Base-by-base conservation (phyloP, 495 filamentous ascomycete species). In the Penicillium salamii region DNA sequence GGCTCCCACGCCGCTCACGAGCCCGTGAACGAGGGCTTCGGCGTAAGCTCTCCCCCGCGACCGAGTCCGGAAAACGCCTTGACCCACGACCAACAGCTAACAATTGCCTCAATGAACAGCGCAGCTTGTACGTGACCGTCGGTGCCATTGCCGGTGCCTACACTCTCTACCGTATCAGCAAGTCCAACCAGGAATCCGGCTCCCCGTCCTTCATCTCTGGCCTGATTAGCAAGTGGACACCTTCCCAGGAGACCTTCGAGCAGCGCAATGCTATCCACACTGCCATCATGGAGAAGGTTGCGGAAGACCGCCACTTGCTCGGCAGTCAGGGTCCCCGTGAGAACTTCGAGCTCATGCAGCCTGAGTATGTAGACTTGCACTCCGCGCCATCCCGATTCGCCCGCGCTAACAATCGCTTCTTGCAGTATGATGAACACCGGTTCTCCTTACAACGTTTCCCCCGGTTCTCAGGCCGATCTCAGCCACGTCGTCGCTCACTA, bases 281-380 rank as follows among this genome's bases (percentile, higher is more conserved):
- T 5, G 67, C 65, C 28, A 76, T 80, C 56, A 63, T 89, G 42
- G 86, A 90, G 73, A 83, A 84, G 68, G 87, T 86, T 17, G 88
- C 80, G 17, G 60, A 70, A 39, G 85, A 90, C 64, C 72, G 81
- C 58, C 79, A 83, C 56, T 62, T 91, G 57, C 88, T 88, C 57
- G 66, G 78, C 35, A 80, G 77, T 61, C 71, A 79, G 48, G 68
- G 57, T 24, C 68, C 68, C 44, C 69, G 59, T 28, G 66, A 70
- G 51, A 55, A 64, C 50, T 63, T 80, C 24, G 73, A 79, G 8
- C 62, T 90, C 71, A 79, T 64, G 62, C 83, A 82, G 60, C 82
- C 80, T 31, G 88, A 91, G 87, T 90, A 79, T 59, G 85, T 77
- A 46, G 29, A 28, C 8, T 9, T 32, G 1, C 38, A 65, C 23